These are phyloP conservation scores for Nemania diffusa DNA, from an alignment of 2,329 filamentous ascomycete species.

Conservation along the genomic window DNA sequence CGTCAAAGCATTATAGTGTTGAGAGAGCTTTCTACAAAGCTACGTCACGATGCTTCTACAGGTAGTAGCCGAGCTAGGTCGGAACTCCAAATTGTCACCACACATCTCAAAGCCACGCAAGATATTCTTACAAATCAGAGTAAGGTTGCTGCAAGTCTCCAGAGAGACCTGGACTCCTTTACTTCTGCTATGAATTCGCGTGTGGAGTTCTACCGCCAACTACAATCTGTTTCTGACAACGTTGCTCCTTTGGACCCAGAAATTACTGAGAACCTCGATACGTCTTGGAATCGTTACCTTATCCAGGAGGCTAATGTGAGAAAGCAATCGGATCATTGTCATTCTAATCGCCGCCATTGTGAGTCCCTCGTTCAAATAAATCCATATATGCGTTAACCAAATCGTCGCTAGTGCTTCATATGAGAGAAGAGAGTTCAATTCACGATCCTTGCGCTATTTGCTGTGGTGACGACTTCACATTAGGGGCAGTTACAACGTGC, in stretches of 20 bases:
- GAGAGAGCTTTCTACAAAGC: slow-evolving; percentile 68
- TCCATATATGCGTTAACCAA: slow-evolving; percentile 36
- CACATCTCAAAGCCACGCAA: slow-evolving; percentile 71
- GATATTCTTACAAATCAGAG: slow-evolving; percentile 61
- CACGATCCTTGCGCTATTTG: slow-evolving; percentile 88
- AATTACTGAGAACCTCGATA: slow-evolving; percentile 61
- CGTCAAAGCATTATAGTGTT: slow-evolving; percentile 76
- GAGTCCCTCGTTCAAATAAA: slow-evolving; percentile 45
- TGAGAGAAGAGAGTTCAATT: slow-evolving; percentile 69
- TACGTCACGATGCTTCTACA: slow-evolving; percentile 67
- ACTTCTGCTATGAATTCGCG: slow-evolving; percentile 83
- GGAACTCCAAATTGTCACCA: slow-evolving; percentile 73
- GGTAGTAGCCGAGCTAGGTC: slow-evolving; percentile 65
- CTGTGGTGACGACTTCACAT: slow-evolving; percentile 72
- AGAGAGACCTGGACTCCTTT: slow-evolving; percentile 81
- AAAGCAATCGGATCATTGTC: slow-evolving; percentile 68
- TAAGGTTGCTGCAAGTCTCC: slow-evolving; percentile 61
- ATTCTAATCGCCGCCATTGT: slow-evolving; percentile 81
- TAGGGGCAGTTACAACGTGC: slow-evolving; percentile 86
- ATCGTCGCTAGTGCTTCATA: slow-evolving; percentile 58
- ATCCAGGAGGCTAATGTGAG: slow-evolving; percentile 62
- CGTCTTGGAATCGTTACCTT: slow-evolving; percentile 55
- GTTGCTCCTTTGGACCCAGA: slow-evolving; percentile 74
- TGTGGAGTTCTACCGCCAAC: slow-evolving; percentile 88
- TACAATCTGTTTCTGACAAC: slow-evolving; percentile 90